Evolutionary conservation across 2,329 filamentous ascomycete genomes (phyloP).

Genomic region (Aspergillus tubingensis): DNA sequence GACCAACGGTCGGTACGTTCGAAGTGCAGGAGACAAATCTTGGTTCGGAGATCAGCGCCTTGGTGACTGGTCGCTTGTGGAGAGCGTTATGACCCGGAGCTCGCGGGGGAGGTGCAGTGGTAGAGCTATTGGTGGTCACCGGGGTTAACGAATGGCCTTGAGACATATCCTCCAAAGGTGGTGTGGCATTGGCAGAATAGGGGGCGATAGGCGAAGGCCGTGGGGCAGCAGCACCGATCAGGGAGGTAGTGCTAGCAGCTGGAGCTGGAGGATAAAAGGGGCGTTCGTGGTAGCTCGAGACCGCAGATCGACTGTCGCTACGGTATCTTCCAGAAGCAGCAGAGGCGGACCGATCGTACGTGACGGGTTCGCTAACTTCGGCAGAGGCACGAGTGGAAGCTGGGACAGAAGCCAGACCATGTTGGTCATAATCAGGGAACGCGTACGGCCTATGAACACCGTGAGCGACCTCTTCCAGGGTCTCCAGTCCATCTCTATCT

Average conservation of each 20-base stretch:
- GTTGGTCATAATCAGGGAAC: conserved; percentile 28
- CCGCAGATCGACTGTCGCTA: conserved; percentile 41
- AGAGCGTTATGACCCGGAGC: conserved; percentile 32
- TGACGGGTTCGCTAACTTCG: conserved; percentile 31
- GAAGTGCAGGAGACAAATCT: conserved; percentile 55
- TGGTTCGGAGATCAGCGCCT: conserved; percentile 64
- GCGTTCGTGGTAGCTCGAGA: conserved; percentile 39
- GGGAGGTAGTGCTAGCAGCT: conserved; percentile 28
- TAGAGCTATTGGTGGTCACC: conserved; percentile 24
- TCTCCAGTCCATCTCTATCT: conserved; percentile 57
- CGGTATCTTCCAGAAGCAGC: conserved; percentile 42
- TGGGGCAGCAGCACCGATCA: conserved; percentile 43
- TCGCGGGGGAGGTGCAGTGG: conserved; percentile 32
- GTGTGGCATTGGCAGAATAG: conserved; percentile 56
- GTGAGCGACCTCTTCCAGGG: conserved; percentile 51
- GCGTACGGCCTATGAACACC: conserved; percentile 31
- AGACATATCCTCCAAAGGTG: conserved; percentile 51
- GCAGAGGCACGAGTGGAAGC: conserved; percentile 41
- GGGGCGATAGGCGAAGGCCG: conserved; percentile 50
- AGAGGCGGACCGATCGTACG: conserved; percentile 42
- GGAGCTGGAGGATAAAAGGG: conserved; percentile 33
- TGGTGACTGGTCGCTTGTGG: conserved; percentile 61
- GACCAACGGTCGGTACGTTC: conserved; percentile 59
- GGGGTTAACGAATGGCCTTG: conserved; percentile 44
- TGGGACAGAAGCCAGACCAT: conserved; percentile 30